Conservation (phyloP, 2,329 filamentous ascomycete genomes). For the Pyricularia grisea region DNA sequence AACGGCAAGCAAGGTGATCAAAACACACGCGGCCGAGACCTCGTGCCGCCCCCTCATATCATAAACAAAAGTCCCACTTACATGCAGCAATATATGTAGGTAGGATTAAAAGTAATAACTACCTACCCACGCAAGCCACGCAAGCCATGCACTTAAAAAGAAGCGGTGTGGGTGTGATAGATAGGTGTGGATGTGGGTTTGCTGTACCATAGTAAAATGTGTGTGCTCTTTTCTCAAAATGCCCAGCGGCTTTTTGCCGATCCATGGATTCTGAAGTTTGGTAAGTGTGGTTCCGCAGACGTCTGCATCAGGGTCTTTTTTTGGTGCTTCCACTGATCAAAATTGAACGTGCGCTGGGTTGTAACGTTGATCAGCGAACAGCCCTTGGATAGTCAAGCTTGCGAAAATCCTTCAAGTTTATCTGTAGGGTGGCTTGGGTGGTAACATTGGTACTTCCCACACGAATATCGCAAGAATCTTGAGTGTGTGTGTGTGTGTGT, state of each 20-base stretch:
- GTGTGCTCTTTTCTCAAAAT: not conserved
- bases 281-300: not conserved
- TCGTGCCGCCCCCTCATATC: not conserved
- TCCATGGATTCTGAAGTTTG: not conserved
- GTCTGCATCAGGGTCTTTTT: not conserved
- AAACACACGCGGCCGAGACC: not conserved
- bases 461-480: not conserved
- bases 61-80: not conserved
- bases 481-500: no score
- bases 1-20: not conserved
- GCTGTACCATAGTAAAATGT: not conserved
- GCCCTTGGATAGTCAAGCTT: not conserved
- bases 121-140: no score
- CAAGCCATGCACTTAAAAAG: not conserved
- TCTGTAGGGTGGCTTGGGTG: not conserved
- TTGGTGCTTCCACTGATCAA: not conserved
- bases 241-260: not conserved
- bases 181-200: not conserved
- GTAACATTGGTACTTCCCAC: not conserved
- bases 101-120: not conserved
- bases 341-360: not conserved
- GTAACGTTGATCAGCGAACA: not conserved
- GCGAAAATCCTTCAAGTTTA: not conserved
- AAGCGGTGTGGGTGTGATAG: not conserved
- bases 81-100: not conserved